These are phyloP conservation scores for Xerocomellus dryophilus DNA, from an alignment of 768 basidiomycete genomes.

Conservation along the genomic window DNA sequence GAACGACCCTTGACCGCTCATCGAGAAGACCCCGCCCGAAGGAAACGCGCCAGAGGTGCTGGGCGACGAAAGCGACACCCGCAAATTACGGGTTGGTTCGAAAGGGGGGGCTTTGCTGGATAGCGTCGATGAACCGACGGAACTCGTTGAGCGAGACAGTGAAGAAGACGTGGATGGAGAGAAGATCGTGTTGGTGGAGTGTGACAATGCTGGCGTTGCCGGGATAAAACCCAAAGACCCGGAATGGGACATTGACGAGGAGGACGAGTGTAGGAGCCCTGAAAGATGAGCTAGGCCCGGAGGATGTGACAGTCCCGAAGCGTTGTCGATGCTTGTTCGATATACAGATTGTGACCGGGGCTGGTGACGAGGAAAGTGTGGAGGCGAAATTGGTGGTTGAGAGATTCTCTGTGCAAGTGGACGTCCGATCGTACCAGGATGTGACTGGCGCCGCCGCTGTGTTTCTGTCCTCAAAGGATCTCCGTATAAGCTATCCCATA, in stretches of 20 bases:
- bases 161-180: conserved; percentile 23
- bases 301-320: conserved; percentile 14
- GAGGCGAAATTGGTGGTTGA: conserved; percentile 25
- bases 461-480: conserved; percentile 18
- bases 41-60: conserved; percentile 13
- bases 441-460: conserved; percentile 25
- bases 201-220: conserved; percentile 9
- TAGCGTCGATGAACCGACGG: conserved; percentile 38
- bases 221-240: conserved; percentile 17
- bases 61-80: conserved; percentile 24
- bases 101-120: conserved; percentile 55
- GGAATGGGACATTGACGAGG: conserved; percentile 18
- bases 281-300: conserved; percentile 15
- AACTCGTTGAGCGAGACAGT: conserved; percentile 29
- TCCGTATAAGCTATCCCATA: conserved; percentile 12
- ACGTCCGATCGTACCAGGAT: conserved; percentile 31
- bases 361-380: conserved; percentile 28
- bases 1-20: conserved; percentile 17
- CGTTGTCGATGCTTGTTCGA: conserved; percentile 17
- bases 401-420: conserved; percentile 13
- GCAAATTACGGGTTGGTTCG: conserved; percentile 41
- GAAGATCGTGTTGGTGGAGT: conserved; percentile 16
- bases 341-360: conserved; percentile 25
- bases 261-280: conserved; percentile 10
- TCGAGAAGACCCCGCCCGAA: conserved; percentile 10